phyloP scores from a whole-genome alignment of 2,329 filamentous ascomycete genomes.

The Incumbomyces lentus region DNA sequence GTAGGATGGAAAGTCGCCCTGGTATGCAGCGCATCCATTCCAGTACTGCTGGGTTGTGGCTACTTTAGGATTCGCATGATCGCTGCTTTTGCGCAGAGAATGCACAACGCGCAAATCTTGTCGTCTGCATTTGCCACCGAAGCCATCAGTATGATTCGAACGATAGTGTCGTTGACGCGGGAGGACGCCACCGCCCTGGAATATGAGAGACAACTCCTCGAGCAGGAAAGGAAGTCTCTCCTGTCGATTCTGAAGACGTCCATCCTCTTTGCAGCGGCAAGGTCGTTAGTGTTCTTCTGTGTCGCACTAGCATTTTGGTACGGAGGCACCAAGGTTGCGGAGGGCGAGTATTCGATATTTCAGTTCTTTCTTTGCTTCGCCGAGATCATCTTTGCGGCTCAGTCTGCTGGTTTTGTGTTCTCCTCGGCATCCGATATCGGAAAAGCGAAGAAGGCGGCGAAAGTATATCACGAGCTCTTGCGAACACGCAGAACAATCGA shows the following conservation, averaged over 20 bases:
- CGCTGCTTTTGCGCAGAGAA: constrained; percentile 44
- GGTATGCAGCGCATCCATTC: constrained; percentile 37
- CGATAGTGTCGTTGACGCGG: constrained; percentile 40
- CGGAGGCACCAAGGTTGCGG: constrained; percentile 57
- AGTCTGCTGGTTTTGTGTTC: constrained; percentile 23
- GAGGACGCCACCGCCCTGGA: constrained; percentile 32
- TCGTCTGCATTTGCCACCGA: constrained; percentile 42
- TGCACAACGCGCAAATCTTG: constrained; percentile 35
- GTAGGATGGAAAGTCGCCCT: constrained; percentile 41
- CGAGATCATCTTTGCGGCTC: constrained; percentile 27
- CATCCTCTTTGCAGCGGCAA: constrained; percentile 62
- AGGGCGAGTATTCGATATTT: constrained; percentile 55
- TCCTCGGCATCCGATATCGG: constrained; percentile 49
- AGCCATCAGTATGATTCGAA: constrained; percentile 40
- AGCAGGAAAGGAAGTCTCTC: constrained; percentile 34
- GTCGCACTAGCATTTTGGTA: constrained; percentile 67
- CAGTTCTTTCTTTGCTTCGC: constrained; percentile 51
- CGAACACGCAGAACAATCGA: constrained; percentile 65
- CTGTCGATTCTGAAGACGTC: constrained; percentile 46
- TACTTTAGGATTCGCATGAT: constrained; percentile 49
- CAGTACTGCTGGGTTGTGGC: constrained; percentile 37
- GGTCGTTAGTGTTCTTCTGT: constrained; percentile 63
- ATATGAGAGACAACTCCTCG: constrained; percentile 16
- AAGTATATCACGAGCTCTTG: constrained; percentile 53
- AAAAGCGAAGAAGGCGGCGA: constrained; percentile 74